Conservation (phyloP, 164 flowering plant species). For the Warburgia ugandensis region DNA sequence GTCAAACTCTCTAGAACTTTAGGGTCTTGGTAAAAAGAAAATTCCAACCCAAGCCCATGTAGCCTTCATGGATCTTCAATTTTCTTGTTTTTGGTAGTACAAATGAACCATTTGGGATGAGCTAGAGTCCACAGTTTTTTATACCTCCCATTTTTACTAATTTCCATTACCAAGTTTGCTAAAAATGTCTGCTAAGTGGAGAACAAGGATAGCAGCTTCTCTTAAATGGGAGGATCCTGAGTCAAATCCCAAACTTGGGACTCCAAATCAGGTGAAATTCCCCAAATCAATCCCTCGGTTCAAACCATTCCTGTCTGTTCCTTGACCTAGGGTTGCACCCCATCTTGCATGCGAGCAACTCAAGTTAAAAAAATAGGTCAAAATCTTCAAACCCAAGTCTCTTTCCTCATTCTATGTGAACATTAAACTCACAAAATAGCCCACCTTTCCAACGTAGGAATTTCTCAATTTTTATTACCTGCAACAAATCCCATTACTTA, state of each 20-base stretch:
- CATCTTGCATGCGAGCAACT: conserved; percentile 46
- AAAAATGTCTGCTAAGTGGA: conserved; percentile 35
- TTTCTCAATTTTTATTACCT: not conserved
- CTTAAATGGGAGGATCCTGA: conserved; percentile 26
- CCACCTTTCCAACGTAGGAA: conserved; percentile 11
- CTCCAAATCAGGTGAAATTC: conserved; percentile 51
- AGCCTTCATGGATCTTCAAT: not conserved
- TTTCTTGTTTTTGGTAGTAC: not conserved
- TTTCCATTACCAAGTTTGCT: conserved; percentile 19
- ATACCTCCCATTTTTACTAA: conserved; percentile 9
- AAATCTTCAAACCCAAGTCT: conserved; percentile 47
- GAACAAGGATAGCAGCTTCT: conserved; percentile 27
- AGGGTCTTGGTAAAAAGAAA: not conserved
- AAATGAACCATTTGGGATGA: not conserved
- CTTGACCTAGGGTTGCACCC: conserved; percentile 55
- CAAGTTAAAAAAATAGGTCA: conserved; percentile 27
- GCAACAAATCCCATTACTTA: not conserved
- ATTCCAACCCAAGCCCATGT: not conserved
- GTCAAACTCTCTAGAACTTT: conserved; percentile 1
- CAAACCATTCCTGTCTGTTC: conserved; percentile 50
- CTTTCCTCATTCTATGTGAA: conserved; percentile 35
- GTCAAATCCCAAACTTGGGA: conserved; percentile 51
- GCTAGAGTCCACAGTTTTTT: conserved; percentile 3
- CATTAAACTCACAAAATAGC: conserved; percentile 11
- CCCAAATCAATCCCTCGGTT: conserved; percentile 64